Percentiles rank a stretch among this genome's conserved stretches.
phyloP scores from a whole-genome alignment of 257 asterid genomes.

The Jasminum sambac region DNA sequence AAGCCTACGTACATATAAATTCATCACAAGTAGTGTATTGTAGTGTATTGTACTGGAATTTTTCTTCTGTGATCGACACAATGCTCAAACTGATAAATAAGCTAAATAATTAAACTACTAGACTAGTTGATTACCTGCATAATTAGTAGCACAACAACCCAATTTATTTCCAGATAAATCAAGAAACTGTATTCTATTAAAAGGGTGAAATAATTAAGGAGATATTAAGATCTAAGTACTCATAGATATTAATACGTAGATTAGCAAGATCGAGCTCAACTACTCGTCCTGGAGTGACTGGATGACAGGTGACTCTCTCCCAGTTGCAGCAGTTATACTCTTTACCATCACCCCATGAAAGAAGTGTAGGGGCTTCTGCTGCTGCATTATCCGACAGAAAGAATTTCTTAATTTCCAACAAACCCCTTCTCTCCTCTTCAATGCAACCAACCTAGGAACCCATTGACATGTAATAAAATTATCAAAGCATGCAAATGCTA shows the following conservation, averaged over 20 bases:
- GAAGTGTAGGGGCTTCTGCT: neutral
- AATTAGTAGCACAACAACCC: neutral
- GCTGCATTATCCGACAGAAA: neutral
- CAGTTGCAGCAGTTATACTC: conserved; percentile 1
- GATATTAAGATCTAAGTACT: neutral
- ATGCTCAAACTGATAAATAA: too few relatives aligned
- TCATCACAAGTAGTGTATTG: neutral
- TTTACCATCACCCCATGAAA: neutral
- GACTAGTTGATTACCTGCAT: neutral
- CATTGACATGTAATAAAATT: too few relatives aligned
- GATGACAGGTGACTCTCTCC: conserved; percentile 6
- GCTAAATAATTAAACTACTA: neutral
- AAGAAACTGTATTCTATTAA: neutral
- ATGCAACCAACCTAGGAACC: neutral
- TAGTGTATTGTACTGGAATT: neutral
- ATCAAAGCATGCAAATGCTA: too few relatives aligned
- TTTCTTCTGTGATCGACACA: too few relatives aligned
- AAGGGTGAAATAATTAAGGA: neutral
- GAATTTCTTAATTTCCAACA: neutral
- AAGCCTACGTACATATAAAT: neutral
- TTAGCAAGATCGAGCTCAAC: neutral
- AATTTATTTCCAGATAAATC: neutral
- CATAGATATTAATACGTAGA: neutral
- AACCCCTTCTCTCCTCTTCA: neutral
- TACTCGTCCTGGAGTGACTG: neutral